Conservation (phyloP, 305 asterid species). For the Coffea humblotiana region DNA sequence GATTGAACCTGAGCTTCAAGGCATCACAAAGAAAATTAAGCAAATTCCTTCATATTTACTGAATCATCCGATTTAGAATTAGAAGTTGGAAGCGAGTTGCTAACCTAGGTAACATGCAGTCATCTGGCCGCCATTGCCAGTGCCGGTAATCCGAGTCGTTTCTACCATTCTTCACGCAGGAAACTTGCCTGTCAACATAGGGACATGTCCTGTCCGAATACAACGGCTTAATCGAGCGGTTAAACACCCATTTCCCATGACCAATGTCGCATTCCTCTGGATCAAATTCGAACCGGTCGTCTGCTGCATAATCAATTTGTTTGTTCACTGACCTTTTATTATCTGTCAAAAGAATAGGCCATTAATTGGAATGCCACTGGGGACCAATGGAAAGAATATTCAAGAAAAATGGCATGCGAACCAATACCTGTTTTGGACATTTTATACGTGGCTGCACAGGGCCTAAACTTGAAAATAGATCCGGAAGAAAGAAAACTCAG, state of each 20-base stretch:
- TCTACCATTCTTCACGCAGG: conserved; percentile 76
- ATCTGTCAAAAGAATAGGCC: conserved; percentile 27
- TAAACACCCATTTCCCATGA: conserved; percentile 78
- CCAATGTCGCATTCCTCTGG: conserved; percentile 66
- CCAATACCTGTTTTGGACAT: conserved; percentile 39
- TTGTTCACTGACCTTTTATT: conserved; percentile 30
- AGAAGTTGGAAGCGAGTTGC: background rate
- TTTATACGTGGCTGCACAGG: conserved; percentile 43
- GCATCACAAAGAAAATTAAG: background rate
- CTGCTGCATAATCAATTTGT: conserved; percentile 48
- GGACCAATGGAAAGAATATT: background rate
- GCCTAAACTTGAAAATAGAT: conserved; percentile 43
- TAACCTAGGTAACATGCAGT: conserved; percentile 83
- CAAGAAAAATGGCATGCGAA: background rate
- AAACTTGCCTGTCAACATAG: conserved; percentile 66
- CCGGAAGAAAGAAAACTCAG: conserved; percentile 43
- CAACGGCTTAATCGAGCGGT: conserved; percentile 62
- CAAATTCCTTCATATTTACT: background rate
- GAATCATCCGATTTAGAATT: background rate
- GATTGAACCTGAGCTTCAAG: conserved; percentile 56
- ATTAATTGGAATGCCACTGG: background rate
- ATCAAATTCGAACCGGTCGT: conserved; percentile 64
- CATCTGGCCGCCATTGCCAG: conserved; percentile 94
- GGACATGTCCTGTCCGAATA: conserved; percentile 69
- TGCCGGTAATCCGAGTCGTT: conserved; percentile 64